These are phyloP conservation scores for Endotrypanum monterogeii DNA, from an alignment of 208 protist genomes.

Conservation along the genomic window DNA sequence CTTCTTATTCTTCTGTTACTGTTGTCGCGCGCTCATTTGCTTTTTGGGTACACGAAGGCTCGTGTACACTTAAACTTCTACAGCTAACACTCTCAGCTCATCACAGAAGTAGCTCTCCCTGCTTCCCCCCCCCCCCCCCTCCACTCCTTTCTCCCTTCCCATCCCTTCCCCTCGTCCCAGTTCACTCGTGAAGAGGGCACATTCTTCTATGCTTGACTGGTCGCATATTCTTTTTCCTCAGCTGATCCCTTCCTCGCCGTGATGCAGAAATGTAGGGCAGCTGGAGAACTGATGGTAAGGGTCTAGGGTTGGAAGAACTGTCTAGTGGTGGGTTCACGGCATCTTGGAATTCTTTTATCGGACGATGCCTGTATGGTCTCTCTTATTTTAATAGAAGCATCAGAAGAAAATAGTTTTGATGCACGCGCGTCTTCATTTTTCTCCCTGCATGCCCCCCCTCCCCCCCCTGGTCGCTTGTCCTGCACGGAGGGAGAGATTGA, in stretches of 20 bases:
- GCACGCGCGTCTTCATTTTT: background rate
- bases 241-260: background rate
- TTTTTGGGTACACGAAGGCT: too few relatives aligned
- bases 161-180: too few relatives aligned
- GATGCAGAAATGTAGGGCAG: background rate
- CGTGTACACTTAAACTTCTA: too few relatives aligned
- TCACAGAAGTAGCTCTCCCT: too few relatives aligned
- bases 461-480: background rate
- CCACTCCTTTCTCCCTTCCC: too few relatives aligned
- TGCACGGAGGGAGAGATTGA: background rate
- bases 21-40: too few relatives aligned
- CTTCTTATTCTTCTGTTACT: too few relatives aligned
- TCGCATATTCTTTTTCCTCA: too few relatives aligned
- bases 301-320: background rate
- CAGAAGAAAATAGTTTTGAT: background rate
- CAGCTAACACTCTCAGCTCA: too few relatives aligned
- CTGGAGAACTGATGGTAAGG: background rate
- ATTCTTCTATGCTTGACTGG: too few relatives aligned
- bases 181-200: too few relatives aligned
- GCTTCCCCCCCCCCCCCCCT: too few relatives aligned
- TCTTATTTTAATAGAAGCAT: background rate
- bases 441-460: background rate
- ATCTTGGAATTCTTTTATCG: background rate
- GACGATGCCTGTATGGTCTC: background rate
- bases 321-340: background rate